Evolutionary conservation across 441 rosid genomes (phyloP).

Genomic region (Jatropha multifida): DNA sequence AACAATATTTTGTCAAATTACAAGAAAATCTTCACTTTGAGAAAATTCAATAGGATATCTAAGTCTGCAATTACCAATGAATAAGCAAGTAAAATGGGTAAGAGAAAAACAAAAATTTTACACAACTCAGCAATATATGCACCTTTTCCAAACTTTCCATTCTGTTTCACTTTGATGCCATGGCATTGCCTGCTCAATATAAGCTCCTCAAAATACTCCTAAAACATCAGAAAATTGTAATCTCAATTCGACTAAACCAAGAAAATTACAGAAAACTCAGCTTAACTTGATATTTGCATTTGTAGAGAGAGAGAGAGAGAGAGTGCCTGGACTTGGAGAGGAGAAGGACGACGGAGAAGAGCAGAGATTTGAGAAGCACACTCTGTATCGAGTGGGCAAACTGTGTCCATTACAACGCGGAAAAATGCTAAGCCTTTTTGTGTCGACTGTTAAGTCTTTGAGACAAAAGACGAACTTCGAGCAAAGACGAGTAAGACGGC

Average conservation of each 20-base stretch:
- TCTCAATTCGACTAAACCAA: not conserved
- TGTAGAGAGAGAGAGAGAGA: not conserved
- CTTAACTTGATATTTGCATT: not conserved
- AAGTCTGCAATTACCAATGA: not conserved
- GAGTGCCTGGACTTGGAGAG: constrained; percentile 56
- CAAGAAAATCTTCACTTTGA: no score
- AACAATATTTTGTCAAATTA: no score
- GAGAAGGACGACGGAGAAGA: constrained; percentile 61
- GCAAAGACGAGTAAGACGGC: not conserved
- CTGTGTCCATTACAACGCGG: constrained; percentile 13
- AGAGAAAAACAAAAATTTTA: no score
- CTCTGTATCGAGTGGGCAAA: constrained; percentile 44
- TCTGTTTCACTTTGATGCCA: constrained; percentile 53
- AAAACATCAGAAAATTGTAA: constrained; percentile 6
- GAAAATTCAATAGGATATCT: not conserved
- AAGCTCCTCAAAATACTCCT: constrained; percentile 79
- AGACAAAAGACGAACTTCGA: not conserved
- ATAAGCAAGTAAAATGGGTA: not conserved
- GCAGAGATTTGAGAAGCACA: constrained; percentile 50
- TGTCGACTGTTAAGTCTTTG: not conserved
- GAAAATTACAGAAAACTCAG: not conserved
- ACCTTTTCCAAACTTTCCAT: constrained; percentile 64
- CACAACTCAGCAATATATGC: not conserved
- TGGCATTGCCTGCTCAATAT: constrained; percentile 42
- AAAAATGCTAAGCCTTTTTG: not conserved